Base-by-base conservation (phyloP, 768 basidiomycete genomes). In the Fistulinella prunicolor region DNA sequence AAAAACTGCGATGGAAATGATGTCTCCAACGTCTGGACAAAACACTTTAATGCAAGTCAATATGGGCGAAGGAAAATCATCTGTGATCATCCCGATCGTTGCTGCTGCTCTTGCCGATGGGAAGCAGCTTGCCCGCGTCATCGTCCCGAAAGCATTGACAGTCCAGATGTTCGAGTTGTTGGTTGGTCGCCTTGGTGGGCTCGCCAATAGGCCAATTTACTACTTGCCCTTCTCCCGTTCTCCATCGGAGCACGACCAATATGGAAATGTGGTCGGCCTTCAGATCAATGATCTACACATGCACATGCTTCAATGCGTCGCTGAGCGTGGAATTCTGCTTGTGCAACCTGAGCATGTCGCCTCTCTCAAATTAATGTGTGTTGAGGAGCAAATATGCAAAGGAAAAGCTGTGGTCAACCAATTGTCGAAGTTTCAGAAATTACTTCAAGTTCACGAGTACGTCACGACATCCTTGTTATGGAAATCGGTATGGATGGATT, bases 21-120 rank as follows among this genome's bases (percentile, higher is more conserved):
- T 76, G 9, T 42, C 55, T 0, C 77, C 78, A 0, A 45, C 42
- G 3, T 65, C 57, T 0, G 39, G 42, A 3, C 10, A 48, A 23
- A 80, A 73, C 43, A 68, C 70, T 0, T 54, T 68, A 3, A 56
- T 74, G 10, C 79, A 80, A 79, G n/a, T n/a, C n/a, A n/a, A n/a
- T n/a, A n/a, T n/a, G n/a, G n/a, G n/a, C n/a, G n/a, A n/a, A n/a
- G n/a, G 78, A 3, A 80, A 80, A 53, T 67, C 69, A 7, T 70
- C 65, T 0, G 70, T 69, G 16, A 69, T 80, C 29, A 66, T 79
- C 4, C 78, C 78, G 1, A 61, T 79, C 20, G 59, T 67, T 9
- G 60, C 71, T 0, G 57, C 69, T 1, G 54, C 65, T 6, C 63
- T 80, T 9, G 73, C 78, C 0, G 63, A 79, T 51, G 71, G 72